phyloP scores from a whole-genome alignment of 495 filamentous ascomycete genomes.

The Talaromyces stipitatus region DNA sequence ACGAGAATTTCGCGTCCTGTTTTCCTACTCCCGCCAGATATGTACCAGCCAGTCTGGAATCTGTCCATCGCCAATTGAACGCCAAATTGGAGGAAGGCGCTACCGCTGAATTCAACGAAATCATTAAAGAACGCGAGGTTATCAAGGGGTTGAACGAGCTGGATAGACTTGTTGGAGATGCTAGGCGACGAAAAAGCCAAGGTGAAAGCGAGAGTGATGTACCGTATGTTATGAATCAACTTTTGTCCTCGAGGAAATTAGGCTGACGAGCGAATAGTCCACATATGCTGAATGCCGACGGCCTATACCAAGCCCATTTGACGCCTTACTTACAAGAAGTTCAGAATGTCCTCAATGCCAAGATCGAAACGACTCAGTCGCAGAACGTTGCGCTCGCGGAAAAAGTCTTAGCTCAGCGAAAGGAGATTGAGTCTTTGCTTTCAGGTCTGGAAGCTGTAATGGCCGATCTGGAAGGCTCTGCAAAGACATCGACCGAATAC shows the following conservation, averaged over 20 bases:
- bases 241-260: neutral
- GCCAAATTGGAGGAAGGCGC: slow-evolving; percentile 55
- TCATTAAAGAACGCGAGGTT: slow-evolving; percentile 62
- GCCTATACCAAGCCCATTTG: slow-evolving; percentile 63
- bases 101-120: slow-evolving; percentile 65
- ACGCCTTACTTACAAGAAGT: slow-evolving; percentile 56
- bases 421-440: slow-evolving; percentile 65
- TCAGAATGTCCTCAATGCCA: slow-evolving; percentile 51
- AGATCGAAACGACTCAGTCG: slow-evolving; percentile 51
- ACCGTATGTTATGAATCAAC: slow-evolving; percentile 26
- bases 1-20: slow-evolving; percentile 74
- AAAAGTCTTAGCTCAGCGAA: slow-evolving; percentile 56
- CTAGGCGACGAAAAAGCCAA: slow-evolving; percentile 48
- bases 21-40: slow-evolving; percentile 75
- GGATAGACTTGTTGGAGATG: slow-evolving; percentile 67
- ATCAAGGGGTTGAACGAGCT: slow-evolving; percentile 73
- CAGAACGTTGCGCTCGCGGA: slow-evolving; percentile 58
- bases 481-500: slow-evolving; percentile 36
- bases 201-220: slow-evolving; percentile 18
- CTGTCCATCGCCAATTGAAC: slow-evolving; percentile 64
- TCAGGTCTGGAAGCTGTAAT: slow-evolving; percentile 57
- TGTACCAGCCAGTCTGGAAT: slow-evolving; percentile 58
- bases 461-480: slow-evolving; percentile 61
- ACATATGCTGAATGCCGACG: slow-evolving; percentile 64
- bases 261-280: slow-evolving; percentile 42